These are phyloP conservation scores for Penicillium odoratum DNA, from an alignment of 495 filamentous ascomycete genomes.

Conservation along the genomic window DNA sequence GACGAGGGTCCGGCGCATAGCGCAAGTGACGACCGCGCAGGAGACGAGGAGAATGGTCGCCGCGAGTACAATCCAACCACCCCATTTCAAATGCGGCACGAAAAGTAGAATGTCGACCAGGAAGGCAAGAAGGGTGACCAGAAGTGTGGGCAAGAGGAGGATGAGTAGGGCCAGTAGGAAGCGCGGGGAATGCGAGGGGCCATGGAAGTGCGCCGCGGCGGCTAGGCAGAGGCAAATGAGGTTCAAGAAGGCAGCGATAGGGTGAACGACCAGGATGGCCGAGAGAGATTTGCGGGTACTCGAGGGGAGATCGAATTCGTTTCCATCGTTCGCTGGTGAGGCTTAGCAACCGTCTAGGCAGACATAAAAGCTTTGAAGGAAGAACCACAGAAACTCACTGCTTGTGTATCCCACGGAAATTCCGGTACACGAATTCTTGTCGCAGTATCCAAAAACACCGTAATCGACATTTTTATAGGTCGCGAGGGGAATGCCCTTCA, in stretches of 20 bases:
- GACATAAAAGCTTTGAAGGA: too few relatives aligned
- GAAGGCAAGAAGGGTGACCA: constrained; percentile 85
- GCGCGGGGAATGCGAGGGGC: constrained; percentile 87
- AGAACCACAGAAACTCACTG: constrained; percentile 57
- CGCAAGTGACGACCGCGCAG: constrained; percentile 85
- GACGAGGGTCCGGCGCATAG: constrained; percentile 94
- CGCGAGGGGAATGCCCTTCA: constrained; percentile 80
- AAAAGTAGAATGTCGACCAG: constrained; percentile 95
- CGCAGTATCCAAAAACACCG: constrained; percentile 92
- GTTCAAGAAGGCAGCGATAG: constrained; percentile 82
- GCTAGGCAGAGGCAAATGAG: constrained; percentile 82
- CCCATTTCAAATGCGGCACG: constrained; percentile 91
- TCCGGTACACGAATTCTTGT: constrained; percentile 60
- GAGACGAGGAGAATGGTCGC: constrained; percentile 84
- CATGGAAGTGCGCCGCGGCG: constrained; percentile 80
- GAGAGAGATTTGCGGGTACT: constrained; percentile 81
- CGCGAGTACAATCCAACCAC: constrained; percentile 90
- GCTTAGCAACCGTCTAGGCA: constrained; percentile 11
- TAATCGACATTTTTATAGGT: constrained; percentile 75
- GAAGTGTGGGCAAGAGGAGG: constrained; percentile 77
- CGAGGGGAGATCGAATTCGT: constrained; percentile 72
- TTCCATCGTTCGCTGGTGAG: constrained; percentile 28
- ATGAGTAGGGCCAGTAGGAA: constrained; percentile 85
- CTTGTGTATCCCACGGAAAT: constrained; percentile 83
- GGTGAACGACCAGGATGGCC: constrained; percentile 87